Percentiles rank a stretch among this genome's conserved stretches.
Conservation (phyloP, 208 protist genomes). For the Angomonas desouzai region DNA sequence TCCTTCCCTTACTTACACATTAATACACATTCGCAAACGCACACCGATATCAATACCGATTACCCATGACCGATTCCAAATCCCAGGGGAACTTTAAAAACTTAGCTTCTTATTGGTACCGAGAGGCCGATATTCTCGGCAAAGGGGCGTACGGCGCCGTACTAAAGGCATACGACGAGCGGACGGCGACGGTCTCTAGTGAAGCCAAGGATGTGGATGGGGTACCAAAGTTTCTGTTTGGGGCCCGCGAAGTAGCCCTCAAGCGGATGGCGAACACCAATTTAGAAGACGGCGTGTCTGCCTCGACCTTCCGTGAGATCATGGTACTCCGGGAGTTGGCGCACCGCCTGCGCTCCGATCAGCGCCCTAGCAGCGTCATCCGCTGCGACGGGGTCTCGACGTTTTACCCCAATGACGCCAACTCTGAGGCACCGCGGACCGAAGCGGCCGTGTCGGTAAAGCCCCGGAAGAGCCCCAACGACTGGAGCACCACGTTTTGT, state of each 20-base stretch:
- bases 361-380: constrained; percentile 11
- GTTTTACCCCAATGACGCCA: constrained; percentile 16
- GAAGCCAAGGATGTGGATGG: constrained; percentile 4
- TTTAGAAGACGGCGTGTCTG: constrained; percentile 82
- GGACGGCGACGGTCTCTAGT: not conserved
- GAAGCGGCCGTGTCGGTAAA: not conserved
- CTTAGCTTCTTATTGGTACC: constrained; percentile 33
- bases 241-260: constrained; percentile 49
- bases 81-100: constrained; percentile 15
- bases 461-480: constrained; percentile 7
- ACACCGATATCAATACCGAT: no score
- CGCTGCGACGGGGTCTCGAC: constrained; percentile 10
- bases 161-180: constrained; percentile 70
- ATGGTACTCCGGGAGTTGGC: constrained; percentile 91
- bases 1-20: no score
- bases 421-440: constrained; percentile 6
- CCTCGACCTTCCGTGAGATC: constrained; percentile 84
- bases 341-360: constrained; percentile 14
- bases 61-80: not conserved
- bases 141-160: constrained; percentile 97
- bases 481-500: constrained; percentile 10
- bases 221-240: constrained; percentile 39
- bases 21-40: no score
- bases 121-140: constrained; percentile 91
- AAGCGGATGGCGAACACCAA: constrained; percentile 71